Base-by-base conservation (phyloP, 495 filamentous ascomycete species). In the Penicillium turbatum region DNA sequence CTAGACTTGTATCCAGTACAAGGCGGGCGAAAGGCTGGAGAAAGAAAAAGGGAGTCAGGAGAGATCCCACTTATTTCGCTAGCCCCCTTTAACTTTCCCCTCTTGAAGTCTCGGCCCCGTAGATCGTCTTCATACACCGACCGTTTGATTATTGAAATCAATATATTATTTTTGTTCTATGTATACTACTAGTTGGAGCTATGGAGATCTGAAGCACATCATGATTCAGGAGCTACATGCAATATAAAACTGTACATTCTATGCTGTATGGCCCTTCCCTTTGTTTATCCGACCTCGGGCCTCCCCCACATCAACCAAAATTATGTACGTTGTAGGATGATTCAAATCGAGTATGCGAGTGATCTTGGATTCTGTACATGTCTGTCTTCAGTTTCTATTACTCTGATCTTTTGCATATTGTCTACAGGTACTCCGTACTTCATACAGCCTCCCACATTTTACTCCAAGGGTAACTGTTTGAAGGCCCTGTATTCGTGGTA, bases 121-220 rank as follows among this genome's bases (percentile, higher is more conserved):
- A 54, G 63, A 63, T 63, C 57, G 10, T 31, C 47, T 47, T 53
- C 62, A 63, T 60, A 65, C 63, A 63, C 63, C 63, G 62, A 65
- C 62, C 60, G 59, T 64, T 58, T 62, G 55, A 56, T 41, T 38
- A 51, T 38, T 51, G 38, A 43, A 35, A 42, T 43, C 5, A n/a
- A 42, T 43, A 51, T 17, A 51, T 51, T 51, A 39, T 37, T 16
- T 12, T 16, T 37, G 3, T 36, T 15, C 13, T n/a, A n/a, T 15
- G n/a, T 24, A 24, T 4, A 4, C 4, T 24, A 24, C 21, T 24
- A 24, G 21, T 24, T 24, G 4, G 2, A 24, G n/a, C n/a, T n/a
- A n/a, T n/a, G 21, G 21, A 24, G 21, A 24, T 24, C 21, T n/a
- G 21, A 24, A 24, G 21, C 21, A 24, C 2, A 24, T 24, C 21